Base-by-base conservation (phyloP, 345 rosid species). In the Syzygium oleosum region DNA sequence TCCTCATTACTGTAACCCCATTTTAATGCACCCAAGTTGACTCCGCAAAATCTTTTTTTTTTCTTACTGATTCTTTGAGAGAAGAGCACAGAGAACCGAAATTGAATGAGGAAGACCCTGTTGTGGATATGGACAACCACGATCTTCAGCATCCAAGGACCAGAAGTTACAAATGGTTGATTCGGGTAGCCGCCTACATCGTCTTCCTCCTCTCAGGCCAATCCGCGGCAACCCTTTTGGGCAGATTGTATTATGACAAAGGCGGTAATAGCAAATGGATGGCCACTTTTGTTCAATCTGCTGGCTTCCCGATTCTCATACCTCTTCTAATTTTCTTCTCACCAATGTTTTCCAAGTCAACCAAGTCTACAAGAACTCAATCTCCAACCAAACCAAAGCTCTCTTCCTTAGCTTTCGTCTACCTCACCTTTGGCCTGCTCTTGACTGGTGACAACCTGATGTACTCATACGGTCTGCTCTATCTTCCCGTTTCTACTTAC, bases 191-290 rank as follows among this genome's bases (percentile, higher is more conserved):
- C 43, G 29, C 58, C 77, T 91, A 92, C 89, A 49, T 78, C 25
- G 29, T 94, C 34, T 92, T 91, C 51, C 88, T 94, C 73, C 85
- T 93, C 8, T 68, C 88, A 3, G 94, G 95, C 83, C 96, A 94
- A 92, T 88, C 95, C 0, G 85, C 92, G 0, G 94, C 93, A 7
- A 93, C 91, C 88, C 92, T 93, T 34, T 73, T 94, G 7, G 95
- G 95, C 58, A 90, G 94, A 89, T 79, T 92, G 22, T 94, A 92
- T 87, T 94, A 86, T 56, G 93, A 93, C 91, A 92, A 90, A 88
- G 95, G 94, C n/a, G 96, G 96, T 7, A 91, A 93, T 22, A 92
- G 95, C 90, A 94, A 94, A 89, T 94, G 95, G 95, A 92, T 94
- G 92, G 92, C 95, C 73, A 93, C 96, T 6, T 89, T 92, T 61